Conservation (phyloP, 2,329 filamentous ascomycete genomes). For the Chaetomiaceae sp. region DNA sequence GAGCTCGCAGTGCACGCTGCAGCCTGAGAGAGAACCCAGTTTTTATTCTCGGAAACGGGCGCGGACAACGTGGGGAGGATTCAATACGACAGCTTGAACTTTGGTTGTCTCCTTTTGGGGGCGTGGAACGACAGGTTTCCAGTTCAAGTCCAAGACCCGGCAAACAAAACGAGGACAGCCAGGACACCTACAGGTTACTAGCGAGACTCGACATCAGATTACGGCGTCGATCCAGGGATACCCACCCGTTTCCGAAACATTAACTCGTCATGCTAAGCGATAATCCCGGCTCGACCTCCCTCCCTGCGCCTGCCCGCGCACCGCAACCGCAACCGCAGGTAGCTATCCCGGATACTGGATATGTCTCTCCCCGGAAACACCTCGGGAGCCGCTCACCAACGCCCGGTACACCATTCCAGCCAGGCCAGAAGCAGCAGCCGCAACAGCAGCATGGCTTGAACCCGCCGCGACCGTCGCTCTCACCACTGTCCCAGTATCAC, state of each 20-base stretch:
- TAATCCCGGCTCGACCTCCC: slow-evolving; percentile 23
- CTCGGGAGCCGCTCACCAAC: slow-evolving; percentile 20
- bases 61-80: slow-evolving; percentile 1
- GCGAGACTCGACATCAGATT: slow-evolving; percentile 1
- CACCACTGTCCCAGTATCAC: slow-evolving; percentile 32
- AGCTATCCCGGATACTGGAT: slow-evolving; percentile 19
- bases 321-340: slow-evolving; percentile 21
- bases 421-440: slow-evolving; percentile 11
- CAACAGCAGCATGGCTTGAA: slow-evolving; percentile 17
- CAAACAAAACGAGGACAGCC: slow-evolving; percentile 14
- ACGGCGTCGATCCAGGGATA: slow-evolving; percentile 18
- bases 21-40: no score
- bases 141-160: not conserved
- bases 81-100: not conserved
- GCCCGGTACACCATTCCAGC: slow-evolving; percentile 14
- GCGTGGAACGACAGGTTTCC: not conserved
- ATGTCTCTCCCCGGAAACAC: slow-evolving; percentile 21
- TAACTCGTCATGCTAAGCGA: slow-evolving; percentile 37
- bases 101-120: not conserved
- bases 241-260: slow-evolving; percentile 31
- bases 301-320: slow-evolving; percentile 16
- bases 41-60: no score
- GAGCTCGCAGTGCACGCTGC: no score
- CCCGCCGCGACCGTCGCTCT: slow-evolving; percentile 22
- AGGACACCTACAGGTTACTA: no score